These are phyloP conservation scores for Dactylorhiza incarnata DNA, from an alignment of 106 monocot genomes.

Conservation along the genomic window DNA sequence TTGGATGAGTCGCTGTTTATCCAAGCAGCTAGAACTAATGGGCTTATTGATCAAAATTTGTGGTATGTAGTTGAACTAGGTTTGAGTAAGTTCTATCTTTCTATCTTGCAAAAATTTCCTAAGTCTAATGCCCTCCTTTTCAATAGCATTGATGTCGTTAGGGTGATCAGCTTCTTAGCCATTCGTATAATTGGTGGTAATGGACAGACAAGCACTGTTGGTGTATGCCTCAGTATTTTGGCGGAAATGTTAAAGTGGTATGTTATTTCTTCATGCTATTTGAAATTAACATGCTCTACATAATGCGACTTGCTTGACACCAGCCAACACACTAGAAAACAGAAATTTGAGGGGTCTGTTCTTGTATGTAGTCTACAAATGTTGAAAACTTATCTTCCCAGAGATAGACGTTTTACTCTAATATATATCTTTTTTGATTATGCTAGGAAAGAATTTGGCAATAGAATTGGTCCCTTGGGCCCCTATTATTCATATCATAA, in stretches of 20 bases:
- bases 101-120: neutral
- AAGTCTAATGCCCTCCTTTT: neutral
- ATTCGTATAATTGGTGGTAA: constrained; percentile 40
- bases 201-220: constrained; percentile 22
- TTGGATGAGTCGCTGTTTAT: constrained; percentile 27
- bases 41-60: constrained; percentile 23
- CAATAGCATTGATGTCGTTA: constrained; percentile 67
- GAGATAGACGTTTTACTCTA: neutral
- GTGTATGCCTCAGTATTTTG: constrained; percentile 66
- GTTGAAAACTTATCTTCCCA: neutral
- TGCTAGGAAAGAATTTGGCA: no score
- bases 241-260: constrained; percentile 77
- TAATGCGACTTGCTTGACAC: neutral
- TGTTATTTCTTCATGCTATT: neutral
- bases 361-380: neutral
- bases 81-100: neutral
- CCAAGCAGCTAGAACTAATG: constrained; percentile 23
- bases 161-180: constrained; percentile 44
- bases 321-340: neutral
- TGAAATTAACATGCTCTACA: neutral
- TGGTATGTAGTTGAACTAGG: constrained; percentile 30
- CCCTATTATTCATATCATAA: no score
- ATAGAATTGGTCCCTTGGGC: no score
- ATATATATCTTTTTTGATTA: neutral
- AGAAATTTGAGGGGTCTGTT: neutral